Conservation (phyloP, 106 monocot genomes). For the Allium sativum region DNA sequence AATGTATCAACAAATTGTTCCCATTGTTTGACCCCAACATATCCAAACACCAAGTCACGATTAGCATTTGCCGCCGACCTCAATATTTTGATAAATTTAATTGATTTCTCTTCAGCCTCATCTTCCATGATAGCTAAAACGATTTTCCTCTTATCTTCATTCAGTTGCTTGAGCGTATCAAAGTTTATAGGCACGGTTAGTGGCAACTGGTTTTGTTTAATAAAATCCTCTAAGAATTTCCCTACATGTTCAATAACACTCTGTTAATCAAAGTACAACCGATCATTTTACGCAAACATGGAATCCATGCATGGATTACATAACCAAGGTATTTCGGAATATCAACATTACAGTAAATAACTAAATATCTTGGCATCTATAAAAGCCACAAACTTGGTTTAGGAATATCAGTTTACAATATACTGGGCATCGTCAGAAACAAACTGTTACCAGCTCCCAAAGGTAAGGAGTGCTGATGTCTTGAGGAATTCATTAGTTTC, state of each 20-base stretch:
- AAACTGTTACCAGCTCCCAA: too few species aligned
- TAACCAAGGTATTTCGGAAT: too few species aligned
- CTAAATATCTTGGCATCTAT: too few species aligned
- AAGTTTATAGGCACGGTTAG: constrained; percentile 63
- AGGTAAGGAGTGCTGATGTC: too few species aligned
- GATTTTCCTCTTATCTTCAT: constrained; percentile 70
- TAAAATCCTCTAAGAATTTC: constrained; percentile 79
- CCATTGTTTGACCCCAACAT: constrained; percentile 90
- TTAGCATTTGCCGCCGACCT: constrained; percentile 89
- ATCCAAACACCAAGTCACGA: constrained; percentile 81
- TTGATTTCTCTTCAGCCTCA: constrained; percentile 42
- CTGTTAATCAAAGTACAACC: too few species aligned
- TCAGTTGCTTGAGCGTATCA: constrained; percentile 81
- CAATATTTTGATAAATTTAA: constrained; percentile 54
- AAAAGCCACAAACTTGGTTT: too few species aligned
- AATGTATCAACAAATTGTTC: constrained; percentile 83
- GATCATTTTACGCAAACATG: too few species aligned
- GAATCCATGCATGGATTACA: too few species aligned
- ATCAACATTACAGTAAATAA: too few species aligned
- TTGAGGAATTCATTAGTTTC: too few species aligned
- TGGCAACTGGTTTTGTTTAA: constrained; percentile 71
- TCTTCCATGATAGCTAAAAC: constrained; percentile 70
- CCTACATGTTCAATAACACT: constrained; percentile 30
- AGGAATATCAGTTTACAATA: too few species aligned
- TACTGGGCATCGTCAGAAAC: too few species aligned